Percentiles rank a stretch among this genome's conserved stretches.
phyloP scores from a whole-genome alignment of 129 eudicot genomes.

The Helichrysum umbraculigerum region DNA sequence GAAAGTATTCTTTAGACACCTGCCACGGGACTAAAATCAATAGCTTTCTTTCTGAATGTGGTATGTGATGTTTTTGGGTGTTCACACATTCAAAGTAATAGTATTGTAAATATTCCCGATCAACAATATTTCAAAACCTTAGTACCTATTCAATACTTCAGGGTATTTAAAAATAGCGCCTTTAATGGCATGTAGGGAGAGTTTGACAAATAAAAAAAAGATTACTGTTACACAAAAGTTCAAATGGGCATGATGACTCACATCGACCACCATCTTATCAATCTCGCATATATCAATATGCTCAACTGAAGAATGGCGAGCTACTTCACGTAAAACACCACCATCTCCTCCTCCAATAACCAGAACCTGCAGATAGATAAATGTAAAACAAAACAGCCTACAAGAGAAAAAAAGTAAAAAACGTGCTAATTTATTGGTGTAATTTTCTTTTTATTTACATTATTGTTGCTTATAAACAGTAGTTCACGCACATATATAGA shows the following conservation, averaged over 20 bases:
- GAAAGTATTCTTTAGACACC: slow-evolving; percentile 93
- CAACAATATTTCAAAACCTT: not conserved
- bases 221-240: not conserved
- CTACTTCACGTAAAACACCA: slow-evolving; percentile 93
- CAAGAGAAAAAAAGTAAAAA: not conserved
- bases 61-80: not conserved
- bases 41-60: not conserved
- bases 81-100: not conserved
- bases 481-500: not conserved
- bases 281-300: slow-evolving; percentile 95
- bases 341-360: slow-evolving; percentile 99
- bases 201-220: not conserved
- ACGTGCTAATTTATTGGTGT: not conserved
- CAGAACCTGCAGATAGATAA: slow-evolving; percentile 54
- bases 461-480: not conserved
- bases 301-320: slow-evolving; percentile 89
- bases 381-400: not conserved
- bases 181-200: not conserved
- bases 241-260: slow-evolving; percentile 43
- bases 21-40: slow-evolving; percentile 8
- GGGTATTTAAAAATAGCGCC: not conserved
- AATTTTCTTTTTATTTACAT: not conserved
- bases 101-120: not conserved
- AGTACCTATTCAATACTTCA: not conserved
- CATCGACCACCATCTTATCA: slow-evolving; percentile 97